Base-by-base conservation (phyloP, 1,284 basidiomycete species). In the Gomphus bonarii region DNA sequence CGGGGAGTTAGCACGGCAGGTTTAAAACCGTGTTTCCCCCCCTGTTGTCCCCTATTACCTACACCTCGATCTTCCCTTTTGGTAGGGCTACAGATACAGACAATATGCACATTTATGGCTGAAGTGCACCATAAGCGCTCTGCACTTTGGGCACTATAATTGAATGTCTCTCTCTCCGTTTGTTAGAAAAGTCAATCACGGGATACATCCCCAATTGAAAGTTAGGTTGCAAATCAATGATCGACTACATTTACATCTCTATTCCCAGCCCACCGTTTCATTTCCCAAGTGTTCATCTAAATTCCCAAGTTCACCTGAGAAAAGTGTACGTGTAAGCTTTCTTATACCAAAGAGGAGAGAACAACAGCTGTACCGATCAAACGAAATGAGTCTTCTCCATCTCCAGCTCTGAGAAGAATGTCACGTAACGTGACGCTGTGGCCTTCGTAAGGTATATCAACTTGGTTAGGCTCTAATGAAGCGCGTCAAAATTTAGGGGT, bases 361-460 rank as follows among this genome's bases (percentile, higher is more conserved):
- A 16, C 12, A 8, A 31, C 20, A 6, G 2, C 18, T 11, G 38
- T 22, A 53, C 51, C 51, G 7, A 53, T 53, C 25, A 53, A 10
- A 43, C 43, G 20, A 33, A 31, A 53, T 20, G 36, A 20, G 22
- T 42, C 51, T 30, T 33, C 51, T 16, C 38, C 50, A 31, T 30
- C 18, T n/a, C 51, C 50, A 22, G 20, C 51, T 18, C 22, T 40
- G 18, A 53, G 35, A n/a, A 53, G 38, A 18, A 57, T 57, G 36
- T 57, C 55, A 30, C 55, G 55, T 28, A 57, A 35, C 22, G 49
- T 50, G 35, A 57, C 38, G 31, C 55, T 57, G 28, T 57, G 55
- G 35, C 48, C 55, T 30, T 57, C 55, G 35, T 35, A 57, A 6
- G 46, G 47, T 5, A 57, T 18, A 16, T 35, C 55, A 10, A 5